A percentile compares a stretch with the other conserved stretches of the same genome.
These are phyloP conservation scores for Citrullus amarus DNA, from an alignment of 306 rosid genomes.

Conservation along the genomic window DNA sequence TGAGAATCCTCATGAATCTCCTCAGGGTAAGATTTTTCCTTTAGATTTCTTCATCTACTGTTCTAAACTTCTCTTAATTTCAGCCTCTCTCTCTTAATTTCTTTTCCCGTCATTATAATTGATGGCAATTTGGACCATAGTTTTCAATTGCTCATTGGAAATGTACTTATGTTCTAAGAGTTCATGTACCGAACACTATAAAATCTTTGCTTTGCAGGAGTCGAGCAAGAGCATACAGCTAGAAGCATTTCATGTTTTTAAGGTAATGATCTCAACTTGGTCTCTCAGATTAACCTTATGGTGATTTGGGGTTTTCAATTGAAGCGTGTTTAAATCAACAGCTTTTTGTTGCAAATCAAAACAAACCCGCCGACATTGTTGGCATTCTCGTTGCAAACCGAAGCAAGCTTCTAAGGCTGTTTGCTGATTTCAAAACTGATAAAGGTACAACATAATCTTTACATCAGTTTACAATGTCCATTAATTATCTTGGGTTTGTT, in stretches of 20 bases:
- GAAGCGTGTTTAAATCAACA: constrained; percentile 16
- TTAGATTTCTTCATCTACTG: constrained; percentile 9
- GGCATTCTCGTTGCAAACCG: constrained; percentile 75
- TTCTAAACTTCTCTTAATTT: background rate
- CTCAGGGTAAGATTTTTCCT: constrained; percentile 52
- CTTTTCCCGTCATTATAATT: background rate
- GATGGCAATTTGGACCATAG: background rate
- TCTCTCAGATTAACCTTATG: background rate
- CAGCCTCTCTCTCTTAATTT: too few species aligned
- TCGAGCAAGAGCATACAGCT: constrained; percentile 95
- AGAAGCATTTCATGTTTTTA: constrained; percentile 94
- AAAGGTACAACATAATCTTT: constrained; percentile 39
- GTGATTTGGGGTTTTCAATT: background rate
- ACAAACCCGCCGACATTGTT: constrained; percentile 71
- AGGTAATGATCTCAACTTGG: constrained; percentile 32
- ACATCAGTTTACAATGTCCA: background rate
- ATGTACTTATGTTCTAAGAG: background rate
- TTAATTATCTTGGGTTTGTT: constrained; percentile 11
- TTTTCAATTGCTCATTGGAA: background rate
- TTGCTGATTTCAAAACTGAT: constrained; percentile 82
- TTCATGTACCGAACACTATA: background rate
- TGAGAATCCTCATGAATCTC: constrained; percentile 96
- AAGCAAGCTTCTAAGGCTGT: constrained; percentile 81
- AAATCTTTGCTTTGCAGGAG: constrained; percentile 41
- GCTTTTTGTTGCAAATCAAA: constrained; percentile 91